phyloP scores from a whole-genome alignment of 345 rosid genomes.

The Litchi chinensis region DNA sequence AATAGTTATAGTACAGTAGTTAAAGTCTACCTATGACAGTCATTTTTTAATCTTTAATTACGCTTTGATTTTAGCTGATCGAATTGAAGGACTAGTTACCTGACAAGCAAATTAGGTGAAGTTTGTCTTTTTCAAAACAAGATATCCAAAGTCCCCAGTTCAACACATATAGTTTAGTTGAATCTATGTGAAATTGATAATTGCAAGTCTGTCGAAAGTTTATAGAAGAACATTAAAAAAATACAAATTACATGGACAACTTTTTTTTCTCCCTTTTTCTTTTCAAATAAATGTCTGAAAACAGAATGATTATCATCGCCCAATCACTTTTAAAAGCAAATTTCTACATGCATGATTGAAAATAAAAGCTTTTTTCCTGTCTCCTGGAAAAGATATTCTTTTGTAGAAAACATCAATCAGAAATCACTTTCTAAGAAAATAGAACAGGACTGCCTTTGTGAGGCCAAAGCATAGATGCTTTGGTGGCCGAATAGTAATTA shows the following conservation, averaged over 20 bases:
- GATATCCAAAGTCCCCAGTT: background rate
- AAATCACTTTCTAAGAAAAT: conserved; percentile 3
- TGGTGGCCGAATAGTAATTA: conserved; percentile 1
- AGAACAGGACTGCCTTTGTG: background rate
- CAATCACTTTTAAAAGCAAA: conserved; percentile 11
- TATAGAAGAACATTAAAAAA: background rate
- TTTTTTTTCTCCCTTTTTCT: background rate
- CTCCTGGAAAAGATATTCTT: conserved; percentile 18
- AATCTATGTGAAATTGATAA: no score
- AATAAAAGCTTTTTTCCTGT: conserved; percentile 4
- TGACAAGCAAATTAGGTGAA: background rate
- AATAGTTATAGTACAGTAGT: background rate
- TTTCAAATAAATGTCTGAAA: background rate
- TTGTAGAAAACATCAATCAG: conserved; percentile 16
- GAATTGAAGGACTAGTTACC: background rate
- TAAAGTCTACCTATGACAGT: no score
- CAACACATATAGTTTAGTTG: background rate
- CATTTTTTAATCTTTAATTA: no score
- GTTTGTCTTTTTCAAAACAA: background rate
- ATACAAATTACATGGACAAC: background rate
- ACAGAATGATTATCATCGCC: conserved; percentile 20
- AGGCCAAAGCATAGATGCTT: conserved; percentile 10
- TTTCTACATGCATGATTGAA: conserved; percentile 8
- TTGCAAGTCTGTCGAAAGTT: no score
- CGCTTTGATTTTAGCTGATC: background rate